Base-by-base conservation (phyloP, 805 yeast species). In the Citeromyces nyonsensis region DNA sequence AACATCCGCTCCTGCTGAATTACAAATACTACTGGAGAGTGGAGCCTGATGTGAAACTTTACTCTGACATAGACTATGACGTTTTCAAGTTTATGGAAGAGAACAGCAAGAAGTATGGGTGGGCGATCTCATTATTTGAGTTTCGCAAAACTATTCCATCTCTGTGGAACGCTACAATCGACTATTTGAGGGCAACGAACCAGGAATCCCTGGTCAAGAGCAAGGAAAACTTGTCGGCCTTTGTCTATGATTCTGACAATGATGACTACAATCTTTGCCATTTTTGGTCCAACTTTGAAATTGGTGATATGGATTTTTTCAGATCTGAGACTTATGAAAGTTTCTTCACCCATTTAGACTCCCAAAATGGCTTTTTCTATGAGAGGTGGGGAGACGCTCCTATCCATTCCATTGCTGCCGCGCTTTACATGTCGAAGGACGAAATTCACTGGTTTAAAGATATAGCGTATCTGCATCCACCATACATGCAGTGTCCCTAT, bases 321-420 rank as follows among this genome's bases (percentile, higher is more conserved):
- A 58, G 84, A 40, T 58, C 70, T 1, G 52, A 58, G 15, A 54
- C 66, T 8, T 81, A 79, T 54, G 58, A 64, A 29, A 57, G 61
- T 7, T 79, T 66, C 52, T 80, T 79, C 45, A 59, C 76, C 15
- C 57, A 59, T 47, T 56, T 82, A 29, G 94, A 82, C 48, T 42
- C 49, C 24, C 55, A 68, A 4, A 93, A 91, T 34, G 93, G 93
- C 0, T 81, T 82, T 51, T 82, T 69, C 49, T 80, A 81, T 48
- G 91, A 83, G 56, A 63, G 95, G 41, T 84, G 94, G 94, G 95
- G 95, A 10, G 95, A 83, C 44, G 72, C 71, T 5, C 73, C 73
- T 2, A 49, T 66, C 25, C 71, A 65, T 45, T 50, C 70, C 2
- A 54, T 66, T 30, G 67, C 60, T 3, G 57, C 57, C 2, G 48